A percentile compares a stretch with the other conserved stretches of the same genome.
phyloP scores from a whole-genome alignment of 768 basidiomycete species.

The Serendipita vermifera region DNA sequence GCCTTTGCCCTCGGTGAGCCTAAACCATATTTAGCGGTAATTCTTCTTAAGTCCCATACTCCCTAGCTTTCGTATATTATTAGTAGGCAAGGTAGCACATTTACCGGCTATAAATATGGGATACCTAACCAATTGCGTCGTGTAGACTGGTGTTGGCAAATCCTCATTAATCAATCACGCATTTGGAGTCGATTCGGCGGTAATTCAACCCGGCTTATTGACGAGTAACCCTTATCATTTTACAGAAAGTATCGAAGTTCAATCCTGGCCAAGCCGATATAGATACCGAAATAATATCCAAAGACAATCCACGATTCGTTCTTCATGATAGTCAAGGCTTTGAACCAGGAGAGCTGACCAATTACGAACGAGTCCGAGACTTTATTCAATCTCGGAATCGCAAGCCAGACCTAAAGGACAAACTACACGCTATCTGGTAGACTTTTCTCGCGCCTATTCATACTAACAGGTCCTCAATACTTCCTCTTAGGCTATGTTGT shows the following conservation, averaged over 20 bases:
- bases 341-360: conserved; percentile 12
- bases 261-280: conserved; percentile 14
- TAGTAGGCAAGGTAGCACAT: neutral
- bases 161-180: neutral
- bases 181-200: neutral
- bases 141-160: neutral
- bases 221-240: neutral
- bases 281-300: conserved; percentile 13
- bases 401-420: conserved; percentile 13
- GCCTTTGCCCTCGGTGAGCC: neutral
- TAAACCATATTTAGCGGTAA: no score
- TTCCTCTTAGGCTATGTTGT: neutral
- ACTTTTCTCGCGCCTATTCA: no score
- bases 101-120: no score
- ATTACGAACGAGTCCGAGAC: conserved; percentile 8
- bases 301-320: conserved; percentile 15
- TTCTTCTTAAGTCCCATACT: neutral
- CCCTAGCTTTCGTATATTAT: neutral
- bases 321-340: conserved; percentile 16
- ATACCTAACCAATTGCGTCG: no score
- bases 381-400: conserved; percentile 13
- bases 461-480: no score
- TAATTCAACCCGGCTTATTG: neutral
- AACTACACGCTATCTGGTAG: conserved; percentile 17
- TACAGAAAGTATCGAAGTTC: neutral